Evolutionary conservation across 768 basidiomycete species (phyloP).

Genomic region (Podaxis carcinomalis): DNA sequence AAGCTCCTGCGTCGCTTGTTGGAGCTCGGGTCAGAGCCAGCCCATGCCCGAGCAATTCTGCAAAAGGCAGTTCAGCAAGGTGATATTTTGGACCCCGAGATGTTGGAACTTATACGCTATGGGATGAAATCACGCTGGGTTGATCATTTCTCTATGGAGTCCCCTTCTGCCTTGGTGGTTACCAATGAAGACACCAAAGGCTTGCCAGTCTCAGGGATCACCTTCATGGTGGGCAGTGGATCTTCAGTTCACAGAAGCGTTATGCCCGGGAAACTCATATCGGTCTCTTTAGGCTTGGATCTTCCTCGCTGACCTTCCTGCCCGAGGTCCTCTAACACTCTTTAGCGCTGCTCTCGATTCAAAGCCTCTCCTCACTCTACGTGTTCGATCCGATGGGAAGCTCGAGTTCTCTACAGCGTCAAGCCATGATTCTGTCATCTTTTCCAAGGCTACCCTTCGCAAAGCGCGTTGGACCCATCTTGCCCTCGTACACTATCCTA

Average conservation of each 20-base stretch:
- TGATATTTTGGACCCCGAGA: conserved; percentile 53
- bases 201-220: conserved; percentile 60
- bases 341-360: conserved; percentile 31
- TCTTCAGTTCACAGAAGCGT: neutral
- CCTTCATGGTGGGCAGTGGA: conserved; percentile 54
- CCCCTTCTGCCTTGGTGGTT: conserved; percentile 45
- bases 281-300: conserved; percentile 40
- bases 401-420: conserved; percentile 42
- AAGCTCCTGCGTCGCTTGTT: conserved; percentile 65
- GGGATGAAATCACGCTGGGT: conserved; percentile 78
- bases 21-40: conserved; percentile 69
- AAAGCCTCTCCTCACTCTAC: conserved; percentile 37
- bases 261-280: neutral
- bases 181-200: conserved; percentile 45
- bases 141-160: conserved; percentile 69
- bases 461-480: conserved; percentile 73
- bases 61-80: conserved; percentile 47
- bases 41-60: conserved; percentile 62
- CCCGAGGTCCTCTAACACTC: conserved; percentile 25
- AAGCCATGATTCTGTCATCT: conserved; percentile 28
- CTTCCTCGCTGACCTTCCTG: conserved; percentile 39
- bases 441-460: conserved; percentile 43
- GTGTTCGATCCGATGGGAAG: conserved; percentile 50
- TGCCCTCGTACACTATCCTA: conserved; percentile 60
- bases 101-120: conserved; percentile 65